Percentiles rank a stretch among this genome's conserved stretches.
Conservation (phyloP, 306 rosid species). For the Vigna angularis region DNA sequence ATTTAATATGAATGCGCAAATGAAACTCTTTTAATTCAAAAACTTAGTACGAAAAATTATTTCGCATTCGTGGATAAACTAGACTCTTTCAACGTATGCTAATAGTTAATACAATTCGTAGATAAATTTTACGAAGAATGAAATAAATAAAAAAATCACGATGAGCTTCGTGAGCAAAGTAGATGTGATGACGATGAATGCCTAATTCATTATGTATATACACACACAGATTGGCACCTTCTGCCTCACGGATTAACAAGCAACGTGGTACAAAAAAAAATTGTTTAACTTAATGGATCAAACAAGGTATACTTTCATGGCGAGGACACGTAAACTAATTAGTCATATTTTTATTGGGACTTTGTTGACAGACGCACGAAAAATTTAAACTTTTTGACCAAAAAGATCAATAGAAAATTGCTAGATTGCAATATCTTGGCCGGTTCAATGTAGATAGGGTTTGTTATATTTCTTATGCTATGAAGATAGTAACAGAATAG, state of each 20-base stretch:
- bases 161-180: neutral
- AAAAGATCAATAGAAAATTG: conserved; percentile 21
- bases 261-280: conserved; percentile 38
- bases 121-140: neutral
- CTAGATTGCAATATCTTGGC: conserved; percentile 38
- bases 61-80: neutral
- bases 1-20: too few relatives aligned
- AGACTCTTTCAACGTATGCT: neutral
- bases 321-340: conserved; percentile 49
- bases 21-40: too few relatives aligned
- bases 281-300: conserved; percentile 29
- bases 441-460: conserved; percentile 48
- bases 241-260: conserved; percentile 36
- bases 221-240: neutral
- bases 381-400: conserved; percentile 45
- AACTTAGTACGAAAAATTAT: too few relatives aligned
- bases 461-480: conserved; percentile 37
- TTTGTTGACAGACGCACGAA: conserved; percentile 57
- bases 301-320: conserved; percentile 23
- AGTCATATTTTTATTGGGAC: conserved; percentile 33
- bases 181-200: neutral
- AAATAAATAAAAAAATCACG: neutral
- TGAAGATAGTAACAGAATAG: conserved; percentile 21
- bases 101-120: neutral
- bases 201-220: conserved; percentile 27